These are phyloP conservation scores for Thielaviopsis euricoi DNA, from an alignment of 2,329 filamentous ascomycete genomes.

Conservation along the genomic window DNA sequence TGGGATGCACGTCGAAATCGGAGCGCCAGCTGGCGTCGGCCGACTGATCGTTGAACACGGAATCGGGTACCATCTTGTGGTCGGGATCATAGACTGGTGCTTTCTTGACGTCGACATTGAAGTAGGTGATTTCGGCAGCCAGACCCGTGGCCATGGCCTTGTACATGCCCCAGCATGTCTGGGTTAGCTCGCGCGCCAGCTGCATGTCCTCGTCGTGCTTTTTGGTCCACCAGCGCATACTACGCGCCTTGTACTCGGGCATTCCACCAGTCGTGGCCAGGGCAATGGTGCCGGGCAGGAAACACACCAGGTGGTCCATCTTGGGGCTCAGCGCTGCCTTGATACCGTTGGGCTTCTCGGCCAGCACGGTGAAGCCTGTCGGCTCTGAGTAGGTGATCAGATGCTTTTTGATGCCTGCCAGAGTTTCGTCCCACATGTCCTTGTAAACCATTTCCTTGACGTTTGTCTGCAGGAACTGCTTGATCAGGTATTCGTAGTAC, in stretches of 20 bases:
- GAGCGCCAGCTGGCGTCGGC: slow-evolving; percentile 45
- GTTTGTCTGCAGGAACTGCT: slow-evolving; percentile 91
- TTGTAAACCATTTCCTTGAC: slow-evolving; percentile 71
- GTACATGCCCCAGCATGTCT: slow-evolving; percentile 98
- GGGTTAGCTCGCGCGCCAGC: slow-evolving; percentile 78
- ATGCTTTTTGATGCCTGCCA: slow-evolving; percentile 77
- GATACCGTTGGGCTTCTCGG: slow-evolving; percentile 66
- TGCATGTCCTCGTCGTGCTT: slow-evolving; percentile 75
- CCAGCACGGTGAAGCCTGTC: slow-evolving; percentile 73
- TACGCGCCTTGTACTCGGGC: slow-evolving; percentile 57
- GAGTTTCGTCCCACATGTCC: slow-evolving; percentile 81
- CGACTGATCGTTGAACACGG: slow-evolving; percentile 5
- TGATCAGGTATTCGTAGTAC: slow-evolving; percentile 98
- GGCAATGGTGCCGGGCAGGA: slow-evolving; percentile 91
- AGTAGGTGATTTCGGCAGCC: slow-evolving; percentile 90
- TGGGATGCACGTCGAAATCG: slow-evolving; percentile 64
- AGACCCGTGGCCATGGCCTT: slow-evolving; percentile 76
- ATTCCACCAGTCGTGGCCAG: slow-evolving; percentile 69
- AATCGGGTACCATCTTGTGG: slow-evolving; percentile 14
- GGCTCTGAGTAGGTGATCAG: slow-evolving; percentile 76
- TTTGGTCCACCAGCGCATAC: slow-evolving; percentile 54
- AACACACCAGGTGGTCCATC: slow-evolving; percentile 97
- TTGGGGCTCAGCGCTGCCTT: slow-evolving; percentile 54
- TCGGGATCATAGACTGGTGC: slow-evolving; percentile 16
- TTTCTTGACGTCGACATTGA: slow-evolving; percentile 44